phyloP scores from a whole-genome alignment of 1,139 yeast species.

The Schwanniomyces etchellsii region DNA sequence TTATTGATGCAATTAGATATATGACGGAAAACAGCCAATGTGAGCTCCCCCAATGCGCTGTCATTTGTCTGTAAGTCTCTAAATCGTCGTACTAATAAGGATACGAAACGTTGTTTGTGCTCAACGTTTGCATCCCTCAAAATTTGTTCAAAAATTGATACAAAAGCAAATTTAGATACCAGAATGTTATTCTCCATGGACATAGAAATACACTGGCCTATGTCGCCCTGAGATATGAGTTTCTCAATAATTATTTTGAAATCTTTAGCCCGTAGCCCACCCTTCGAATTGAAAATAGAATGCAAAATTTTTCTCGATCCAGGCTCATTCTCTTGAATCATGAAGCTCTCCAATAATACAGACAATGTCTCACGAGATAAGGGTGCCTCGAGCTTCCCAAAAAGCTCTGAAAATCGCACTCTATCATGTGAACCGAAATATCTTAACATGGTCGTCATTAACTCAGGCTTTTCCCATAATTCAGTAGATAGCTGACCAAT shows the following conservation, averaged over 20 bases:
- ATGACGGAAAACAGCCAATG: conserved; percentile 8
- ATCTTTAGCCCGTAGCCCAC: conserved; percentile 22
- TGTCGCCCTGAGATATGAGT: conserved; percentile 19
- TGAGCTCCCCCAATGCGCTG: conserved; percentile 8
- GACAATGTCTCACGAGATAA: conserved; percentile 29
- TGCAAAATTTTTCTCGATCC: conserved; percentile 27
- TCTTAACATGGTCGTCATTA: conserved; percentile 11
- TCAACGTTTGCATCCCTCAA: conserved; percentile 4
- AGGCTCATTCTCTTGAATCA: conserved; percentile 19
- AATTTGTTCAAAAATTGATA: conserved; percentile 16
- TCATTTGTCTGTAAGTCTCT: conserved; percentile 8
- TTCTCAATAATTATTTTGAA: conserved; percentile 21
- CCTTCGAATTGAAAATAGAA: conserved; percentile 23
- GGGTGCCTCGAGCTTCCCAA: conserved; percentile 22
- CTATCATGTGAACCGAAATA: conserved; percentile 11
- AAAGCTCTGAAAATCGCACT: conserved; percentile 13
- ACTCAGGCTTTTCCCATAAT: conserved; percentile 1
- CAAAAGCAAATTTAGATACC: conserved; percentile 20
- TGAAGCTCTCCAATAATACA: conserved; percentile 25
- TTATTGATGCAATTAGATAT: conserved; percentile 8
- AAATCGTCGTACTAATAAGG: conserved; percentile 9
- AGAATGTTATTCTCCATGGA: conserved; percentile 13
- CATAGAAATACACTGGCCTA: conserved; percentile 19
- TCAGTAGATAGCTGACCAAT: neutral
- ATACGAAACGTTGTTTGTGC: conserved; percentile 7